phyloP scores from a whole-genome alignment of 1,284 basidiomycete genomes.

The Pyrrhoderma lamaoense region DNA sequence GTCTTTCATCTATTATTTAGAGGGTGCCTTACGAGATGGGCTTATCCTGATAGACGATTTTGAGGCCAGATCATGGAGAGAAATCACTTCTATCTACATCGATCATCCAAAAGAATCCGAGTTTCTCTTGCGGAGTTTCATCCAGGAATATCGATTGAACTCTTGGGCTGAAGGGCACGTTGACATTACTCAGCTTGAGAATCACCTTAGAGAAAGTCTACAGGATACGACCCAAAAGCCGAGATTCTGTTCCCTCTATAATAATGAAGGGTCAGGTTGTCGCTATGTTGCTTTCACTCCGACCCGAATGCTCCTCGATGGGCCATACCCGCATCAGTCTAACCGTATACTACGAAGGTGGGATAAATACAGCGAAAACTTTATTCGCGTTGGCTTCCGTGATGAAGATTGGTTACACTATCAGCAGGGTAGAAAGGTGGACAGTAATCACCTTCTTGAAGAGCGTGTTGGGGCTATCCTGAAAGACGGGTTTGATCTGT shows the following conservation, averaged over 20 bases:
- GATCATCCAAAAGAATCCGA: constrained; percentile 30
- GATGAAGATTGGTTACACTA: constrained; percentile 71
- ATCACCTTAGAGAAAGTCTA: constrained; percentile 34
- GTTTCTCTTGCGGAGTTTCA: constrained; percentile 45
- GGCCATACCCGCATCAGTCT: constrained; percentile 61
- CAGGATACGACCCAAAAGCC: constrained; percentile 1
- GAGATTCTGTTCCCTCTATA: constrained; percentile 16
- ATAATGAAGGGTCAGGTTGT: constrained; percentile 34
- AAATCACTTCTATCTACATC: constrained; percentile 36
- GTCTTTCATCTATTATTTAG: constrained; percentile 64
- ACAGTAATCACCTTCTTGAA: constrained; percentile 47
- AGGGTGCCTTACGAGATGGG: constrained; percentile 53
- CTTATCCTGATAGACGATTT: constrained; percentile 49
- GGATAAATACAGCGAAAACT: constrained; percentile 48
- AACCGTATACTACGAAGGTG: constrained; percentile 59
- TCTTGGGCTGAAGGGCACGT: constrained; percentile 7
- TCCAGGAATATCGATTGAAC: constrained; percentile 23
- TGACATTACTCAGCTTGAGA: constrained; percentile 10
- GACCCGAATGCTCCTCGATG: constrained; percentile 62
- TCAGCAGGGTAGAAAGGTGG: constrained; percentile 57
- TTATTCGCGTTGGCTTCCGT: constrained; percentile 70
- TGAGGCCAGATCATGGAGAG: constrained; percentile 37
- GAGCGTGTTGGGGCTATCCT: constrained; percentile 60
- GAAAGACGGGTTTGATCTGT: constrained; percentile 58
- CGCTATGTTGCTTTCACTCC: constrained; percentile 66